Base-by-base conservation (phyloP, 495 filamentous ascomycete species). In the Talaromyces thailandensis region DNA sequence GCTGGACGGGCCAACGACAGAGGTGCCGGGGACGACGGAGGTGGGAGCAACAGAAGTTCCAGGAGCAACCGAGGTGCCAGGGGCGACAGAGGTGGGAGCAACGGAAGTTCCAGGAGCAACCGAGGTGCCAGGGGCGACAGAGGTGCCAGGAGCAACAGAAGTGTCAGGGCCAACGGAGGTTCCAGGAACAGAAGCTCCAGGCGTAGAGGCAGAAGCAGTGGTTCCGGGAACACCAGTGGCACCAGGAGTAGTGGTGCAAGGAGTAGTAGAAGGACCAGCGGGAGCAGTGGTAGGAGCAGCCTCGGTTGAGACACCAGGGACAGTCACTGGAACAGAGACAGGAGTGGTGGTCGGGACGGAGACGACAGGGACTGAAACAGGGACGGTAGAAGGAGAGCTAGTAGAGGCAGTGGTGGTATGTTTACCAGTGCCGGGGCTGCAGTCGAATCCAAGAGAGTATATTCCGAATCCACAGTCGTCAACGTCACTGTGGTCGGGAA, bases 401-500 rank as follows among this genome's bases (percentile, higher is more conserved):
- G 5, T 14, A 23, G 56, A 29, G 53, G 7, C 14, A 11, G 71
- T 68, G 63, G 70, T 70, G 63, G 43, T 61, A 62, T 65, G 14
- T 59, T 56, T 62, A 73, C 73, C 23, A 64, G 53, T 26, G 5
- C 4, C 37, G 43, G 81, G 78, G 63, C 76, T 80, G 81, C 93
- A 96, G 77, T 93, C 84, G 70, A 95, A 97, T 67, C 80, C 84
- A 69, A 96, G 85, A 65, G 75, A 82, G 77, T 90, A 87, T 66
- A 96, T 84, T 64, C 85, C 85, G 67, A 96, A 80, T 60, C 80
- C 81, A 76, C 91, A 93, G 61, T 70, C 69, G 45, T 76, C 71
- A 37, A 74, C 67, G 51, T 77, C 71, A 64, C 78, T 75, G 70
- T 86, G 74, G 7, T 76, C 67, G 16, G 89, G 89, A 67, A 91